Conservation (phyloP, 1,139 yeast genomes). For the Wickerhamomyces sp. region DNA sequence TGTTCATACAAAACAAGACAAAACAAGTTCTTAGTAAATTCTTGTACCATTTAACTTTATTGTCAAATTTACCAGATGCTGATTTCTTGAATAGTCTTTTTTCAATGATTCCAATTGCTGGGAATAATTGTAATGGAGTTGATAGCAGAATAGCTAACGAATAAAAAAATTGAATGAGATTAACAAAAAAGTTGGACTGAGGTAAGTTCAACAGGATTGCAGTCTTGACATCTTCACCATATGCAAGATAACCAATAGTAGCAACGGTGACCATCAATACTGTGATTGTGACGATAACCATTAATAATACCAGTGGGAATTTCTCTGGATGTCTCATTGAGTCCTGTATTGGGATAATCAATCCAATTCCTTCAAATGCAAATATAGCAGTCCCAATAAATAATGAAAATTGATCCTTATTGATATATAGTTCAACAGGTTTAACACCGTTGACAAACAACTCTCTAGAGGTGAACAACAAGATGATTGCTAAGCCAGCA, state of each 20-base stretch:
- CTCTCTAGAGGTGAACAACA: constrained; percentile 49
- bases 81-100: constrained; percentile 45
- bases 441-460: constrained; percentile 43
- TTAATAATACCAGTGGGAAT: constrained; percentile 57
- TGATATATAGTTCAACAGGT: constrained; percentile 37
- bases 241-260: constrained; percentile 62
- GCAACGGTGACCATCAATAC: constrained; percentile 58
- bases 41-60: constrained; percentile 59
- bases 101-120: constrained; percentile 70
- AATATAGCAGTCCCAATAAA: constrained; percentile 79
- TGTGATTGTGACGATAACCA: constrained; percentile 58
- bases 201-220: constrained; percentile 71
- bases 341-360: constrained; percentile 71
- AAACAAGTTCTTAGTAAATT: constrained; percentile 50
- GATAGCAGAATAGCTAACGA: constrained; percentile 70
- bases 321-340: constrained; percentile 71
- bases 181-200: constrained; percentile 56
- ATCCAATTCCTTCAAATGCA: constrained; percentile 77
- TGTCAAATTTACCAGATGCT: constrained; percentile 51
- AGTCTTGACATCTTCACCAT: constrained; percentile 61
- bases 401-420: constrained; percentile 62
- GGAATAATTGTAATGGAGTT: constrained; percentile 72
- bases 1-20: constrained; percentile 46
- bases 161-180: constrained; percentile 60
- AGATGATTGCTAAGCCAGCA: constrained; percentile 58